Base-by-base conservation (phyloP, 768 basidiomycete genomes). In the Kwoniella sp. region DNA sequence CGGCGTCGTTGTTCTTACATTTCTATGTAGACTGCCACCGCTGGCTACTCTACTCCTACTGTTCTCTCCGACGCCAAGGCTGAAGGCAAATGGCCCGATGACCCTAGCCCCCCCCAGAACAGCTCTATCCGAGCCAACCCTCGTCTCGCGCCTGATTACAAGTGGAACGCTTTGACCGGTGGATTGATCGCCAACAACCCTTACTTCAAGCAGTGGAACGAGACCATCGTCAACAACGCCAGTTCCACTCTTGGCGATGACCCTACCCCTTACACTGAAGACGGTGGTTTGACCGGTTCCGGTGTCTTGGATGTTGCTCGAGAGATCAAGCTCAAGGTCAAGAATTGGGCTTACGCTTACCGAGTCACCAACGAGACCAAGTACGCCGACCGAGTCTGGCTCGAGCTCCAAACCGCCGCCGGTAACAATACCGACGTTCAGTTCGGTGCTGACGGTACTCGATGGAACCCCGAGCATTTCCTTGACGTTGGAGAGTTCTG, bases 221-320 rank as follows among this genome's bases (percentile, higher is more conserved):
- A 84, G 24, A 89, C 91, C 50, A 97, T 98, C 77, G 90, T 97
- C 68, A 83, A 79, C 55, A 97, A 98, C 80, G 96, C 93, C 15
- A 86, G 62, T 47, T 37, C 36, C 15, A 68, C 90, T 0, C 81
- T 83, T n/a, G 47, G 27, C n/a, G 86, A 83, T 76, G 74, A 80
- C 55, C 80, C 85, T 24, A 82, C 84, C n/a, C 86, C 88, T 44
- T 96, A 97, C 78, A 79, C 82, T 67, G 79, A 85, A 74, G 96
- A 99, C 73, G 88, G 90, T 25, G 85, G 85, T 67, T 74, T 83
- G 21, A 49, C 63, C 24, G 81, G 82, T 40, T 92, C 89, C 68
- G 96, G 96, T 74, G 92, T 98, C 33, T 84, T 99, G 27, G 96
- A 99, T 74, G 86, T 87, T 65, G 88, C 94, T 21, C 88, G 96